Evolutionary conservation across 306 rosid genomes (phyloP).

Genomic region (Lathyrus aphaca): DNA sequence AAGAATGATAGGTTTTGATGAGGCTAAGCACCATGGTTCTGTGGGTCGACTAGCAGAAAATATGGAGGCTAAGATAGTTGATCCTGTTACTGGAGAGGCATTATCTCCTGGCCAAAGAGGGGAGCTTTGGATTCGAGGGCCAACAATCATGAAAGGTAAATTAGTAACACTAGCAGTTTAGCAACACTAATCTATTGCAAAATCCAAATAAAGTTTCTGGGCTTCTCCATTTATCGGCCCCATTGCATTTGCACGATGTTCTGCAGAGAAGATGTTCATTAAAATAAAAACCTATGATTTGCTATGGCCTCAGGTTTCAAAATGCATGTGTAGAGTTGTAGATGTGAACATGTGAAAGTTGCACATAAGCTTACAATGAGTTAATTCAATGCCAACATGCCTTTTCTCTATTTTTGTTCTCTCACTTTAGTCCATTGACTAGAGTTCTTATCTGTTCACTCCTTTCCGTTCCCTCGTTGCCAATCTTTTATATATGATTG

Average conservation of each 20-base stretch:
- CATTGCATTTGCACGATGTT: constrained; percentile 12
- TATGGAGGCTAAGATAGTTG: constrained; percentile 87
- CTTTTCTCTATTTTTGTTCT: background rate
- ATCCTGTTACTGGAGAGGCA: constrained; percentile 64
- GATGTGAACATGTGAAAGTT: background rate
- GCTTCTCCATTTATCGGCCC: constrained; percentile 4
- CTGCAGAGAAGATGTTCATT: constrained; percentile 20
- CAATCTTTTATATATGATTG: background rate
- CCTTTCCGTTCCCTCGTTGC: background rate
- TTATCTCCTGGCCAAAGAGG: constrained; percentile 74
- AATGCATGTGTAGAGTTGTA: background rate
- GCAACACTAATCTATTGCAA: background rate
- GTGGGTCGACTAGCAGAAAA: constrained; percentile 74
- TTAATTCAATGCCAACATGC: background rate
- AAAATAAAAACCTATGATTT: background rate
- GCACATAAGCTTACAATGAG: background rate
- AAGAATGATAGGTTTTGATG: constrained; percentile 61
- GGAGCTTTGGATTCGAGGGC: constrained; percentile 90
- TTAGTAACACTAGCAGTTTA: constrained; percentile 3
- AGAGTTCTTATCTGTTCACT: background rate
- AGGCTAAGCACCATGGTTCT: constrained; percentile 59
- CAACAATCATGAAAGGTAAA: constrained; percentile 78
- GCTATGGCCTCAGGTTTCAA: background rate
- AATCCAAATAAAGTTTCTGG: constrained; percentile 3
- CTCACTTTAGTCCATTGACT: background rate